These are phyloP conservation scores for Lumnitzera littorea DNA, from an alignment of 345 rosid genomes.

Conservation along the genomic window DNA sequence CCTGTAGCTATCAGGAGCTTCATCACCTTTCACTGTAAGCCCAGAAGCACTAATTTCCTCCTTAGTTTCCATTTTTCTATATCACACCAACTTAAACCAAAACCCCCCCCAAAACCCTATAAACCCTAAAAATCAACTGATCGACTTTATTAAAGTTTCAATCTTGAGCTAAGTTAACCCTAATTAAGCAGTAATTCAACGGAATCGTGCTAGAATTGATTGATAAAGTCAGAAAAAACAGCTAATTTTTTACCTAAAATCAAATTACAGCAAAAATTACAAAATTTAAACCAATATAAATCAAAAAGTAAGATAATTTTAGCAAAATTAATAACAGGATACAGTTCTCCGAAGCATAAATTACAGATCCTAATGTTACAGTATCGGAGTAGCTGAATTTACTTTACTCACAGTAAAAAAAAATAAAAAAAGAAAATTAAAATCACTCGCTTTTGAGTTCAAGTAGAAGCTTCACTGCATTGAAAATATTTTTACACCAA, in stretches of 20 bases:
- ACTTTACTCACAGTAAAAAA: conserved; percentile 1
- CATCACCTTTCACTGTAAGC: conserved; percentile 36
- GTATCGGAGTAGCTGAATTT: conserved; percentile 4
- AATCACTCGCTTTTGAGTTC: conserved; percentile 32
- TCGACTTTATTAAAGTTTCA: no score
- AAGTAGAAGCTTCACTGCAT: conserved; percentile 5
- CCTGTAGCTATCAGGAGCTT: conserved; percentile 38
- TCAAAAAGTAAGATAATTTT: no score
- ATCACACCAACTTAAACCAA: conserved; percentile 13
- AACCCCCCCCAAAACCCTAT: conserved; percentile 25
- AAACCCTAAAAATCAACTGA: conserved; percentile 5
- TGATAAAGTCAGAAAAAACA: no score
- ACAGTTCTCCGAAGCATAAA: conserved; percentile 7
- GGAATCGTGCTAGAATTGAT: no score
- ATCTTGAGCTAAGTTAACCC: no score
- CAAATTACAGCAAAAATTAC: no score
- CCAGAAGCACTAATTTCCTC: conserved; percentile 37
- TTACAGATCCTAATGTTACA: background rate
- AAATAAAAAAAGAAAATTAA: conserved; percentile 8
- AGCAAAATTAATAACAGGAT: background rate
- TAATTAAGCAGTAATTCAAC: no score
- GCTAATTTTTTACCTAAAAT: no score
- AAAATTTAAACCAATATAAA: no score
- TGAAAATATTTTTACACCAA: conserved; percentile 2
- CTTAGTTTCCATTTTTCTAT: conserved; percentile 53